These are phyloP conservation scores for Mycena maculata DNA, from an alignment of 768 basidiomycete species.

Conservation along the genomic window DNA sequence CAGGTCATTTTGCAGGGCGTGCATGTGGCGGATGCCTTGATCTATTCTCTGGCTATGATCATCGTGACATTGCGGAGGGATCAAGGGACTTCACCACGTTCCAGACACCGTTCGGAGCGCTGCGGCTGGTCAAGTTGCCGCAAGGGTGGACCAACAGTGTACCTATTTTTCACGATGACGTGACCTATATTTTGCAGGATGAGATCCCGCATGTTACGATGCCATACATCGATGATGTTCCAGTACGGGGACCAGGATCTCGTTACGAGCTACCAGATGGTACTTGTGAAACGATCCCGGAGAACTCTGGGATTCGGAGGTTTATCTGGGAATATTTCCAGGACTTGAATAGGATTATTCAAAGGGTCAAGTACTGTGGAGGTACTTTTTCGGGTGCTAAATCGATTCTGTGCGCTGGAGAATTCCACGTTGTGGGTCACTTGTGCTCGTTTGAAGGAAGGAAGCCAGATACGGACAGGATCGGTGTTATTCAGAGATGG, in stretches of 20 bases:
- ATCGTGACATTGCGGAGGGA: constrained; percentile 37
- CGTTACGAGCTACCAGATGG: constrained; percentile 37
- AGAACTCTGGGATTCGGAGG: constrained; percentile 31
- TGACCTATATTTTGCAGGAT: constrained; percentile 40
- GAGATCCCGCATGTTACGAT: constrained; percentile 42
- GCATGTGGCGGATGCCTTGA: constrained; percentile 38
- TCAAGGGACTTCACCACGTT: constrained; percentile 46
- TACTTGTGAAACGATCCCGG: constrained; percentile 35
- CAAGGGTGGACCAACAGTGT: constrained; percentile 49
- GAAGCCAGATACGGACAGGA: constrained; percentile 37
- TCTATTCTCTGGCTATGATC: constrained; percentile 42
- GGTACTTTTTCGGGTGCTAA: constrained; percentile 44
- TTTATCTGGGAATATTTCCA: constrained; percentile 33
- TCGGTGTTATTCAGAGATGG: constrained; percentile 42
- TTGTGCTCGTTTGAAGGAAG: constrained; percentile 49
- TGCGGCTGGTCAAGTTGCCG: constrained; percentile 37
- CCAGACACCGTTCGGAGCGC: constrained; percentile 37
- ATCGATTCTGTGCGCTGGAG: constrained; percentile 44
- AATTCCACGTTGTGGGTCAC: constrained; percentile 50
- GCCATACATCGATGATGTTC: constrained; percentile 47
- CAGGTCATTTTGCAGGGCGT: constrained; percentile 27
- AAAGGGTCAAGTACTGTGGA: constrained; percentile 15
- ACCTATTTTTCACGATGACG: constrained; percentile 46
- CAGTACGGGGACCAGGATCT: constrained; percentile 37
- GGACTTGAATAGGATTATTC: constrained; percentile 29